A percentile compares a stretch with the other conserved stretches of the same genome.
Evolutionary conservation across 2,329 filamentous ascomycete genomes (phyloP).

Genomic region (Fusarium sterilihyphosum): DNA sequence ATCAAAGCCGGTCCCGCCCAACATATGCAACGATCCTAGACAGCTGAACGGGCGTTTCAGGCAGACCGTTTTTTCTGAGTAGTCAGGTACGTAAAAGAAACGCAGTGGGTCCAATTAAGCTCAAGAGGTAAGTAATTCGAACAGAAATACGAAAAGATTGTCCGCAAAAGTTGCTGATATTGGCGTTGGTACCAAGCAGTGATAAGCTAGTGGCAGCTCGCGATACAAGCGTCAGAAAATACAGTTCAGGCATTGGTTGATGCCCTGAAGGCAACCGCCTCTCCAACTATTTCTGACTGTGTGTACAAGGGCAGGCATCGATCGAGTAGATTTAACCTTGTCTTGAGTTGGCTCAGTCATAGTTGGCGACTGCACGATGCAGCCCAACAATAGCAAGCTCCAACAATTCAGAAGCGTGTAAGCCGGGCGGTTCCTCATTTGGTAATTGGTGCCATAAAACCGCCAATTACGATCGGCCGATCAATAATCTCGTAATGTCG

Average conservation of each 20-base stretch:
- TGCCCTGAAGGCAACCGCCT: background rate
- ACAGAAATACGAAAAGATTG: constrained; percentile 30
- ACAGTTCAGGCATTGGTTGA: constrained; percentile 18
- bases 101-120: constrained; percentile 16
- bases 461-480: constrained; percentile 6
- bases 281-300: background rate
- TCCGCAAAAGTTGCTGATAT: constrained; percentile 7
- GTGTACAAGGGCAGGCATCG: background rate
- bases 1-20: background rate
- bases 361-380: background rate
- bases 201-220: constrained; percentile 32
- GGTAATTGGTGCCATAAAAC: background rate
- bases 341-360: constrained; percentile 10
- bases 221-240: constrained; percentile 20
- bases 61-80: constrained; percentile 1
- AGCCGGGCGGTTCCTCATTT: constrained; percentile 6
- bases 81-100: constrained; percentile 22
- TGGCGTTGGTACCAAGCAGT: constrained; percentile 1
- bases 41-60: constrained; percentile 13
- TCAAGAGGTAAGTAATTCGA: constrained; percentile 3
- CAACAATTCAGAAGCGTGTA: constrained; percentile 14
- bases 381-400: constrained; percentile 8
- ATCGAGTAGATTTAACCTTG: background rate
- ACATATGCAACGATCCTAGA: background rate
- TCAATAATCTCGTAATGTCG: background rate